Conservation (phyloP, 2,329 filamentous ascomycete species). For the Penicillium sp. region DNA sequence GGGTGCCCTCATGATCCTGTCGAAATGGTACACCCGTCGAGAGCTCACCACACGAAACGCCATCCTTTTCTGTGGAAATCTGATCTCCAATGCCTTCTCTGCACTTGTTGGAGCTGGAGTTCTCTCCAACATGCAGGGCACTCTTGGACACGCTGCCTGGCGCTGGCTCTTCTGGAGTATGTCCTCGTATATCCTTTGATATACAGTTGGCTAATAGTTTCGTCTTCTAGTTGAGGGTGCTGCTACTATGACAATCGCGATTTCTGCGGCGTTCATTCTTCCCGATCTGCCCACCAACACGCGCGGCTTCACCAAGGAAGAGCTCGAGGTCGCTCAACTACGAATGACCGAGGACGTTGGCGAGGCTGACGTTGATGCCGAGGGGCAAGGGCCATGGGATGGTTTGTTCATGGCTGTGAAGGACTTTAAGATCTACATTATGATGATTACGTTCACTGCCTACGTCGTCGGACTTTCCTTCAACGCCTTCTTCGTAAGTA, state of each 20-base stretch:
- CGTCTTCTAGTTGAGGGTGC: slow-evolving; percentile 8
- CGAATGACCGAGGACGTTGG: slow-evolving; percentile 64
- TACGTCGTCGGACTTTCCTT: slow-evolving; percentile 65
- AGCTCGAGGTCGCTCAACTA: slow-evolving; percentile 55
- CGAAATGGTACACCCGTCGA: slow-evolving; percentile 54
- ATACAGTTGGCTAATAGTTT: slow-evolving; percentile 24
- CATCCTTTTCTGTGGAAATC: slow-evolving; percentile 53
- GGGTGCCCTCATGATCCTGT: slow-evolving; percentile 46
- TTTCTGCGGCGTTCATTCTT: slow-evolving; percentile 42
- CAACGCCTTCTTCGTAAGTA: slow-evolving; percentile 60
- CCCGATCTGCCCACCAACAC: slow-evolving; percentile 63
- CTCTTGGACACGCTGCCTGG: slow-evolving; percentile 46
- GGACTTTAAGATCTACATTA: slow-evolving; percentile 66
- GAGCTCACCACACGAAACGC: slow-evolving; percentile 52
- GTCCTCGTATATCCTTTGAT: slow-evolving; percentile 56
- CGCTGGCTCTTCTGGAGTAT: slow-evolving; percentile 59
- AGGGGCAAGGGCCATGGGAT: slow-evolving; percentile 37
- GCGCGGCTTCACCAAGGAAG: slow-evolving; percentile 50
- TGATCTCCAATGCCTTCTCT: slow-evolving; percentile 52
- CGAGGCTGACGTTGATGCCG: slow-evolving; percentile 59
- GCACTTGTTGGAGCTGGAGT: slow-evolving; percentile 53
- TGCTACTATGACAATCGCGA: slow-evolving; percentile 6
- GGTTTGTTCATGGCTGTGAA: slow-evolving; percentile 61
- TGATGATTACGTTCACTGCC: slow-evolving; percentile 66
- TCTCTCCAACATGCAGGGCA: slow-evolving; percentile 50